Base-by-base conservation (phyloP, 2,329 filamentous ascomycete species). In the Cucurbitaria berberidis region DNA sequence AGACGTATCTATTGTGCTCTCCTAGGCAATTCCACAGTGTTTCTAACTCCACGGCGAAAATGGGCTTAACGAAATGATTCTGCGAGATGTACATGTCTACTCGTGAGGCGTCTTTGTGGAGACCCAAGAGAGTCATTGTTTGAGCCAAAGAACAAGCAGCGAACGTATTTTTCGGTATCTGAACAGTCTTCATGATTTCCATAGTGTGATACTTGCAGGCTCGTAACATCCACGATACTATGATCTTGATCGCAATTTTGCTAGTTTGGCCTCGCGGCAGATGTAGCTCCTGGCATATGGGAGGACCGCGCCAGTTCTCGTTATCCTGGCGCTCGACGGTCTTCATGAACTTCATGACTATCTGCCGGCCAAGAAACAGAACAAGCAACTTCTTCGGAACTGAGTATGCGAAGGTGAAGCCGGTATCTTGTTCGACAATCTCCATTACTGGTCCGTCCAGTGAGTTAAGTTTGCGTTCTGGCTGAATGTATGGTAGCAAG, bases 191-290 rank as follows among this genome's bases (percentile, higher is more conserved):
- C 53, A 64, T 63, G 6, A 18, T 30, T 3, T 22, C 22, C 55
- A 57, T 55, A 9, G 42, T 62, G 10, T 43, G 24, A 1, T 18
- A 26, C 2, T 45, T 45, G 39, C 66, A 69, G 2, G 66, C 67
- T 5, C 60, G 57, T 1, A 30, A 38, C 66, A 70, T 68, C 66
- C 67, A 70, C 1, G 60, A 35, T 5, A 67, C 16, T 6, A 70
- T 24, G 7, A 62, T 54, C 5, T 41, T 61, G 9, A 66, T 16
- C 1, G 62, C 57, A 1, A 55, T 35, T 7, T 54, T 50, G 34
- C 63, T 63, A 11, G 51, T 41, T 3, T 26, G 8, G 3, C 43
- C 50, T 2, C 24, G 19, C 3, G 65, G 65, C 2, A 70, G 15
- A 6, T 29, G n/a, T 10, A 69, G 34, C 11, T 48, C 40, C 21